These are phyloP conservation scores for Lyophyllum shimeji DNA, from an alignment of 768 basidiomycete species.

Conservation along the genomic window DNA sequence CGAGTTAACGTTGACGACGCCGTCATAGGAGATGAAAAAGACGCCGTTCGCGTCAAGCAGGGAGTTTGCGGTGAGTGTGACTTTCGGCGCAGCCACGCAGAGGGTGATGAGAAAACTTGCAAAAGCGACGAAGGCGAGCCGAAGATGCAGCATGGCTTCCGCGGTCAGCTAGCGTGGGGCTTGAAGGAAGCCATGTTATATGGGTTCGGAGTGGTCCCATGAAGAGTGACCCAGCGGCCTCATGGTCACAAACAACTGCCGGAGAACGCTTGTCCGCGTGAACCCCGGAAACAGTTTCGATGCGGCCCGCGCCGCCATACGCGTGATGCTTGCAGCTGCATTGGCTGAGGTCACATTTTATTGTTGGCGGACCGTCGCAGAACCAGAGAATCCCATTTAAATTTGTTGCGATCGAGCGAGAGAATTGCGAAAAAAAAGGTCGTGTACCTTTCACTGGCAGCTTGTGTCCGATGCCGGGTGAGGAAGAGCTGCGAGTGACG, in stretches of 20 bases:
- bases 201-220: background rate
- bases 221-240: background rate
- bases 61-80: constrained; percentile 37
- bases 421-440: too few species aligned
- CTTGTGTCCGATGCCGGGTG: too few species aligned
- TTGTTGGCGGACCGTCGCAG: background rate
- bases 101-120: constrained; percentile 9
- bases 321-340: constrained; percentile 2
- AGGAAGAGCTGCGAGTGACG: too few species aligned
- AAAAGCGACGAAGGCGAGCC: constrained; percentile 7
- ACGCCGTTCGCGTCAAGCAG: constrained; percentile 39
- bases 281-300: constrained; percentile 1
- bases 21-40: constrained; percentile 46
- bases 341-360: constrained; percentile 9
- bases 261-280: background rate
- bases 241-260: background rate
- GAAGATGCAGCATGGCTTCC: constrained; percentile 7
- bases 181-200: background rate
- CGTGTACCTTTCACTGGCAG: too few species aligned
- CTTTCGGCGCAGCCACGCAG: constrained; percentile 35
- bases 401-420: background rate
- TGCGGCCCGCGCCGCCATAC: constrained; percentile 8
- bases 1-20: constrained; percentile 46
- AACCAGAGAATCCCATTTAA: background rate
- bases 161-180: background rate